A percentile compares a stretch with the other conserved stretches of the same genome.
These are phyloP conservation scores for Sphagnum fallax DNA, from an alignment of 228 moss, liverwort and hornwort genomes.

Conservation along the genomic window DNA sequence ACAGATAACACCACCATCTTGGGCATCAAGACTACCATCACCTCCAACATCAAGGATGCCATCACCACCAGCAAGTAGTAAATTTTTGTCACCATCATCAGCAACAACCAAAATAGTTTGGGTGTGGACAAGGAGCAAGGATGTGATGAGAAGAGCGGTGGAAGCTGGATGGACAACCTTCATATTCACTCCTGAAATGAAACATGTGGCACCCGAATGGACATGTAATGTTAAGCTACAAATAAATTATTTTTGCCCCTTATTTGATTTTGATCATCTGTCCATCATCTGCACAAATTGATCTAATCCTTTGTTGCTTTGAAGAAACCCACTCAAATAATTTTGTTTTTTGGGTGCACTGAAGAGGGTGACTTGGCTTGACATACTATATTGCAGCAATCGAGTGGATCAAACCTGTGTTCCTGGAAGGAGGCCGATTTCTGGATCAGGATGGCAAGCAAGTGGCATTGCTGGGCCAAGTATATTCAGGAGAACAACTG, in stretches of 20 bases:
- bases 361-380: background rate
- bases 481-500: constrained; percentile 74
- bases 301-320: background rate
- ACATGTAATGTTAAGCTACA: constrained; percentile 27
- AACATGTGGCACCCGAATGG: constrained; percentile 67
- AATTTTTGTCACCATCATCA: constrained; percentile 9
- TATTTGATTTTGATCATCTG: too few species aligned
- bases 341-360: too few species aligned
- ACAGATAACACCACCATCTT: too few species aligned
- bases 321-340: too few species aligned
- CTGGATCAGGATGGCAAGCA: constrained; percentile 27
- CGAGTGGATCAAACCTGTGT: constrained; percentile 67
- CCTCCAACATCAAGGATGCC: constrained; percentile 17
- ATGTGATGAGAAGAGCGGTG: constrained; percentile 79
- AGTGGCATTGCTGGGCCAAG: constrained; percentile 73
- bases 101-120: constrained; percentile 56
- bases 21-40: constrained; percentile 9
- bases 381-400: constrained; percentile 38
- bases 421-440: constrained; percentile 58
- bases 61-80: constrained; percentile 31
- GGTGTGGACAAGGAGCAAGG: constrained; percentile 89
- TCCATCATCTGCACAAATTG: too few species aligned
- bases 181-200: constrained; percentile 62
- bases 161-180: constrained; percentile 87
- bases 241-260: background rate